phyloP scores from a whole-genome alignment of 108 stramenopile species.

The Pseudonitzschia pungens region DNA sequence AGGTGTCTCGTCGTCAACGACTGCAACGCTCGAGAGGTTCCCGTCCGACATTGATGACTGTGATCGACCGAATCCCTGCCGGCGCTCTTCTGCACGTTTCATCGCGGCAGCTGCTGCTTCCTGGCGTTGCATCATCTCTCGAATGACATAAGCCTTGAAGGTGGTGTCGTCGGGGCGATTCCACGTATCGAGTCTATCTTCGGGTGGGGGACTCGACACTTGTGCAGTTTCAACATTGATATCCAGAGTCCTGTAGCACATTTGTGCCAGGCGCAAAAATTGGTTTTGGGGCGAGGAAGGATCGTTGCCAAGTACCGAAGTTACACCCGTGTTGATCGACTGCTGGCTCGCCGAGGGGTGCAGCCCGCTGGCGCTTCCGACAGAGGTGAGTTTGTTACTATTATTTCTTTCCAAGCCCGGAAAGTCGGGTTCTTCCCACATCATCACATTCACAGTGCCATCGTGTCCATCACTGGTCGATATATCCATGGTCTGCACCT shows the following conservation, averaged over 20 bases:
- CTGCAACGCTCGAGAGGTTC: slow-evolving; percentile 1
- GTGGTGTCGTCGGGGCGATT: slow-evolving; percentile 61
- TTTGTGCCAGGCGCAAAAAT: slow-evolving; percentile 30
- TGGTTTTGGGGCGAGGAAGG: slow-evolving; percentile 13
- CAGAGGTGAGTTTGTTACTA: not conserved
- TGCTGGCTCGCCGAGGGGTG: slow-evolving; percentile 16
- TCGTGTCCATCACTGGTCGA: slow-evolving; percentile 39
- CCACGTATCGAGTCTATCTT: slow-evolving; percentile 73
- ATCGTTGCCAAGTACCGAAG: not conserved
- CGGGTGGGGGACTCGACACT: slow-evolving; percentile 25
- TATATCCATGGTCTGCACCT: slow-evolving; percentile 35
- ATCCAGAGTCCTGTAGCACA: slow-evolving; percentile 72
- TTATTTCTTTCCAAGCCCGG: not conserved
- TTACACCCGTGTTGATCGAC: slow-evolving; percentile 4
- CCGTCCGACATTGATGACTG: slow-evolving; percentile 15
- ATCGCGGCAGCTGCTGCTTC: not conserved
- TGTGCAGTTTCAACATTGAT: slow-evolving; percentile 45
- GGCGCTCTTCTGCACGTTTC: slow-evolving; percentile 6
- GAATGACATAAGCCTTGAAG: slow-evolving; percentile 63
- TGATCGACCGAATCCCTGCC: not conserved
- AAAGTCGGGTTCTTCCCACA: slow-evolving; percentile 81
- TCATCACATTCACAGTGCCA: slow-evolving; percentile 48
- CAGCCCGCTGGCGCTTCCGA: not conserved
- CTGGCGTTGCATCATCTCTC: slow-evolving; percentile 33
- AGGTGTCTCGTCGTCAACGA: slow-evolving; percentile 19